A percentile compares a stretch with the other conserved stretches of the same genome.
Evolutionary conservation across 495 filamentous ascomycete genomes (phyloP).

Genomic region (Penicillium goetzii): DNA sequence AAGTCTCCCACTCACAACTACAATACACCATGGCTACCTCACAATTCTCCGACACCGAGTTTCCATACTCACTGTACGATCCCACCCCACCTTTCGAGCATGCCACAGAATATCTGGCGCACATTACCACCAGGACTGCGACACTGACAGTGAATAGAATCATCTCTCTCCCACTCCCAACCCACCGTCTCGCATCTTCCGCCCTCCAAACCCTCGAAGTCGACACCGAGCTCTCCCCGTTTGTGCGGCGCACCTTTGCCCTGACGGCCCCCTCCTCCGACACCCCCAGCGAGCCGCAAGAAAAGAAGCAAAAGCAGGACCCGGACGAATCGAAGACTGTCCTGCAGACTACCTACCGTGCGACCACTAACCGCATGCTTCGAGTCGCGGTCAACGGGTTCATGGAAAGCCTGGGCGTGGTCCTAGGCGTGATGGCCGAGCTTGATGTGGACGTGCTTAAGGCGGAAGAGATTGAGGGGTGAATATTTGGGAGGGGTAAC

Average conservation of each 20-base stretch:
- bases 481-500: conserved; percentile 12
- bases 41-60: conserved; percentile 52
- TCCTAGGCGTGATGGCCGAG: conserved; percentile 85
- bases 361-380: conserved; percentile 94
- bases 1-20: neutral
- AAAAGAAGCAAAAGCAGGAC: conserved; percentile 34
- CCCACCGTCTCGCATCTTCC: conserved; percentile 73
- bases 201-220: conserved; percentile 79
- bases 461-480: conserved; percentile 33
- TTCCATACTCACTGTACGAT: conserved; percentile 74
- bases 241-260: conserved; percentile 73
- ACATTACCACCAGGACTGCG: neutral
- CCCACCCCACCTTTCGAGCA: conserved; percentile 3
- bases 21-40: conserved; percentile 28
- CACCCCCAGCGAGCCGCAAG: conserved; percentile 26
- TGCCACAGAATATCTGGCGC: neutral
- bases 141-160: conserved; percentile 51
- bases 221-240: conserved; percentile 83
- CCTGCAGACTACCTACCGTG: conserved; percentile 76
- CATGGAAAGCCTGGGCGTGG: conserved; percentile 84
- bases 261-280: conserved; percentile 45
- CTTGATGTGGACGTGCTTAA: conserved; percentile 82
- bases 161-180: conserved; percentile 83
- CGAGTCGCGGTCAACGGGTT: conserved; percentile 98
- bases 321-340: conserved; percentile 55